Conservation (phyloP, 2,329 filamentous ascomycete species). For the Xylariaceae sp. region DNA sequence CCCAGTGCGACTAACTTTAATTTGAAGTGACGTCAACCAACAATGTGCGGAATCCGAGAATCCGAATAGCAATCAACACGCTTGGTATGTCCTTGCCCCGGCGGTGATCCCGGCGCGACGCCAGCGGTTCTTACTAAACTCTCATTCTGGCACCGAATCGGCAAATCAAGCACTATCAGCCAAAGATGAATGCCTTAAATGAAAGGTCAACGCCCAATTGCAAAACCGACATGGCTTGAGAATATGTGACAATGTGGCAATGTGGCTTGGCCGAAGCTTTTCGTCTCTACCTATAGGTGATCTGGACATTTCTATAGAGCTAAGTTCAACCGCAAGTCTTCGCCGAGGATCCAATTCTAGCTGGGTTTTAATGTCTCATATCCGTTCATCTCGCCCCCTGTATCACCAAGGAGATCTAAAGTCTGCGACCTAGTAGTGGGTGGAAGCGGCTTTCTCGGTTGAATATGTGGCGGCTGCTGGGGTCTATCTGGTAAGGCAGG, state of each 20-base stretch:
- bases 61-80: not conserved
- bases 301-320: not conserved
- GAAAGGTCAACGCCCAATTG: no score
- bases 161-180: no score
- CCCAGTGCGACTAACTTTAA: constrained; percentile 9
- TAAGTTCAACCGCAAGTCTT: not conserved
- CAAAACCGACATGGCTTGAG: no score
- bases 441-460: constrained; percentile 31
- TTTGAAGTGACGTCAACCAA: constrained; percentile 16
- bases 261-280: no score
- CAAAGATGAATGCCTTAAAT: no score
- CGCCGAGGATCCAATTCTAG: constrained; percentile 15
- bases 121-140: no score
- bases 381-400: constrained; percentile 42
- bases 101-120: no score
- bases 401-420: constrained; percentile 46
- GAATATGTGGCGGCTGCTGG: constrained; percentile 18
- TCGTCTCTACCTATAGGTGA: not conserved
- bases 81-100: not conserved
- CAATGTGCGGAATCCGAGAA: constrained; percentile 2
- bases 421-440: constrained; percentile 26
- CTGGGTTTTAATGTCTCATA: constrained; percentile 55
- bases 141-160: no score
- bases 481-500: constrained; percentile 26
- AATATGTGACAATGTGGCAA: no score